phyloP scores from a whole-genome alignment of 2,329 filamentous ascomycete species.

The Achaetomium macrosporum region DNA sequence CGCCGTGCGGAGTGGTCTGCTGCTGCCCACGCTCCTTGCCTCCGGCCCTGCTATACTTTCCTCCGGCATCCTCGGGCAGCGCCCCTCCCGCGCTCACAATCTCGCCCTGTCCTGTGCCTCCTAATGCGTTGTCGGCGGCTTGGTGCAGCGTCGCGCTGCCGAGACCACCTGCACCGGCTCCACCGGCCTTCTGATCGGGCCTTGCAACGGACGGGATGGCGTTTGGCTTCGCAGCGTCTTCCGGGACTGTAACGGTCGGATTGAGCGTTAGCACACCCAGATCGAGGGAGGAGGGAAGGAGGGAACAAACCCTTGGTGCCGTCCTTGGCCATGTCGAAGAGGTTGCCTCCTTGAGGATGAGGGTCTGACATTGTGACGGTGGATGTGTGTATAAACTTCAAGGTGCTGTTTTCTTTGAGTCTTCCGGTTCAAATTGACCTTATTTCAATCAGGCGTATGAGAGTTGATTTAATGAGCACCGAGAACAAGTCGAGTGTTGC shows the following conservation, averaged over 20 bases:
- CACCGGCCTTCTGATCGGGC: constrained; percentile 2
- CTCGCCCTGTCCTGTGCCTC: constrained; percentile 12
- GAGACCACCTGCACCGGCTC: constrained; percentile 7
- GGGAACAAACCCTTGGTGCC: constrained; percentile 19
- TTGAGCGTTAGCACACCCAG: neutral
- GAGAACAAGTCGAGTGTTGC: too few relatives aligned
- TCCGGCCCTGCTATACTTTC: constrained; percentile 18
- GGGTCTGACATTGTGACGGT: constrained; percentile 12
- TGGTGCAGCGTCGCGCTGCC: neutral
- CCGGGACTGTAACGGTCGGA: constrained; percentile 12
- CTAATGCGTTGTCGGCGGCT: constrained; percentile 11
- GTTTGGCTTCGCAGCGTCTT: constrained; percentile 22
- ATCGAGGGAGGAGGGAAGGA: neutral
- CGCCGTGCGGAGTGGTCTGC: constrained; percentile 25
- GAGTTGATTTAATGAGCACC: too few relatives aligned
- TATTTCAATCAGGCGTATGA: too few relatives aligned
- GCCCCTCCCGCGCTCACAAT: constrained; percentile 17
- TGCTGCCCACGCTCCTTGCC: constrained; percentile 18
- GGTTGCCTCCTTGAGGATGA: constrained; percentile 17
- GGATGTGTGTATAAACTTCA: neutral
- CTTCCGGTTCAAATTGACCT: too few relatives aligned
- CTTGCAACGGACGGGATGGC: constrained; percentile 10
- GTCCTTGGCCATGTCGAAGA: constrained; percentile 25
- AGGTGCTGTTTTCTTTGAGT: too few relatives aligned
- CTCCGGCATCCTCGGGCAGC: constrained; percentile 20